phyloP scores from a whole-genome alignment of 495 filamentous ascomycete genomes.

The Neurospora sp. region DNA sequence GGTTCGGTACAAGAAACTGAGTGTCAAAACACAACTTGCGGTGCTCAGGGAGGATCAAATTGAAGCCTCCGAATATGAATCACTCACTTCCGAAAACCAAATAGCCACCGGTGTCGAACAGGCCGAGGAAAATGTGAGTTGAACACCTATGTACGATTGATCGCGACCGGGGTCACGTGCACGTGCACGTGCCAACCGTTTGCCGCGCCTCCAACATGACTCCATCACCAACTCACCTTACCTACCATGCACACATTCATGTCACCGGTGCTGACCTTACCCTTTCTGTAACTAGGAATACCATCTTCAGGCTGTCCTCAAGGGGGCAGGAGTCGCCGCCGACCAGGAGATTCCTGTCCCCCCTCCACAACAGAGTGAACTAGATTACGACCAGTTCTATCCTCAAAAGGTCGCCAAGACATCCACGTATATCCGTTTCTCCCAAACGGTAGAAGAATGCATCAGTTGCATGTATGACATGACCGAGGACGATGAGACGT shows the following conservation, averaged over 20 bases:
- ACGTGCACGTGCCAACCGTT: conserved; percentile 41
- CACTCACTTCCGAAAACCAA: conserved; percentile 47
- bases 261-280: conserved; percentile 22
- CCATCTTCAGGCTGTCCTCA: conserved; percentile 91
- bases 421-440: conserved; percentile 92
- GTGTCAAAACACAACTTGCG: conserved; percentile 72
- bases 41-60: conserved; percentile 85
- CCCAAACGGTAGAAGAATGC: conserved; percentile 93
- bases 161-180: conserved; percentile 33
- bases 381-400: conserved; percentile 84
- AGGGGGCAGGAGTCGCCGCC: conserved; percentile 58
- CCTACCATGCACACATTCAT: conserved; percentile 2
- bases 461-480: conserved; percentile 78
- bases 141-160: conserved; percentile 32
- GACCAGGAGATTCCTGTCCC: conserved; percentile 81
- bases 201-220: conserved; percentile 9
- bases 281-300: conserved; percentile 61
- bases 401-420: conserved; percentile 69
- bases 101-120: conserved; percentile 96
- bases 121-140: conserved; percentile 89
- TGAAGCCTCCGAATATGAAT: conserved; percentile 58
- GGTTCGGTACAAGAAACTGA: conserved; percentile 85
- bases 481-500: conserved; percentile 78
- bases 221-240: conserved; percentile 23
- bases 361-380: conserved; percentile 60